phyloP scores from a whole-genome alignment of 441 rosid species.

The Populus tomentosa region DNA sequence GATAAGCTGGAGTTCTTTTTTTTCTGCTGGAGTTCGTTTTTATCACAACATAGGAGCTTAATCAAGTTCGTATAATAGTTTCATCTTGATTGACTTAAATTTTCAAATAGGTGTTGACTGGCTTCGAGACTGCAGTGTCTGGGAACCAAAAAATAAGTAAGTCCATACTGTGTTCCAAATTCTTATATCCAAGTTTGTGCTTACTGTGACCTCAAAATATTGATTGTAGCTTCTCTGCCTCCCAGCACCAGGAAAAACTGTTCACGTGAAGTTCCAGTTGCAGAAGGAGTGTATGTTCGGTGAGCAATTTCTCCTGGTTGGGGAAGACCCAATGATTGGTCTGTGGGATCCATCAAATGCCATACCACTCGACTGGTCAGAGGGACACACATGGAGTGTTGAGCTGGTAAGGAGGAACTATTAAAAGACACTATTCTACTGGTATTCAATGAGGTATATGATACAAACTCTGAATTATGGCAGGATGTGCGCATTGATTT shows the following conservation, averaged over 20 bases:
- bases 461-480: not conserved
- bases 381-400: conserved; percentile 38
- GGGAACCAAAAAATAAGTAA: conserved; percentile 14
- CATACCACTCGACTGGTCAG: conserved; percentile 42
- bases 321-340: conserved; percentile 35
- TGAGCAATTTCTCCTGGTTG: conserved; percentile 37
- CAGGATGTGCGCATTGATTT: conserved; percentile 32
- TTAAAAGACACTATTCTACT: too few species aligned
- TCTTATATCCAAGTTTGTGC: not conserved
- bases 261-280: conserved; percentile 36
- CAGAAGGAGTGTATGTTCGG: conserved; percentile 38
- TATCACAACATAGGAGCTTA: not conserved
- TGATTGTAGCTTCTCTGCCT: not conserved
- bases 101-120: conserved; percentile 13
- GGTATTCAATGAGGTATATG: not conserved
- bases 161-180: not conserved
- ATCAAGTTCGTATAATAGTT: not conserved
- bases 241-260: conserved; percentile 24
- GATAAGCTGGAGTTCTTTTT: not conserved
- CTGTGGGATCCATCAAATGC: conserved; percentile 41
- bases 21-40: not conserved
- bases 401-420: conserved; percentile 35
- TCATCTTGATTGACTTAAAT: not conserved
- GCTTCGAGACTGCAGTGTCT: conserved; percentile 4
- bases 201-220: not conserved